A percentile compares a stretch with the other conserved stretches of the same genome.
phyloP scores from a whole-genome alignment of 805 yeast species.

The Kurtzmaniella fragi region DNA sequence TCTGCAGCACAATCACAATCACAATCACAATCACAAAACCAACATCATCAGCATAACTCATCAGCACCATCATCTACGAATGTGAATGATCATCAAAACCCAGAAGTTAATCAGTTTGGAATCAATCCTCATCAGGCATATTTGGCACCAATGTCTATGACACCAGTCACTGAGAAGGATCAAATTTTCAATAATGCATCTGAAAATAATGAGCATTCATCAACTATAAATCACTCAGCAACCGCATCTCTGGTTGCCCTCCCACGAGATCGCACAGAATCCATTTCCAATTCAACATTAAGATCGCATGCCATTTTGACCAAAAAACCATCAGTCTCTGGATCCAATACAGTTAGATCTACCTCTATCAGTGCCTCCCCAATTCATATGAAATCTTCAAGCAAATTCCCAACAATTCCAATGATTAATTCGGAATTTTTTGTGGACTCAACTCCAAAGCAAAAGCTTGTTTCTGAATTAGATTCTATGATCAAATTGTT shows the following conservation, averaged over 20 bases:
- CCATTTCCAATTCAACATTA: slow-evolving; percentile 4
- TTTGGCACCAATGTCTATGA: slow-evolving; percentile 62
- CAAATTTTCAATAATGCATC: slow-evolving; percentile 6
- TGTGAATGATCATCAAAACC: slow-evolving; percentile 9
- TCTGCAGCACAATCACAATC: too few species aligned
- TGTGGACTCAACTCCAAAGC: slow-evolving; percentile 30
- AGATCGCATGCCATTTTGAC: slow-evolving; percentile 6
- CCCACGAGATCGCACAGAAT: slow-evolving; percentile 11
- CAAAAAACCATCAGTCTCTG: slow-evolving; percentile 7
- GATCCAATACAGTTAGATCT: slow-evolving; percentile 2
- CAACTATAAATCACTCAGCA: background rate
- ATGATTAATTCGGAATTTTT: slow-evolving; percentile 32
- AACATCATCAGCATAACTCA: background rate
- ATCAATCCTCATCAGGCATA: slow-evolving; percentile 48
- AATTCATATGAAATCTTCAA: slow-evolving; percentile 1
- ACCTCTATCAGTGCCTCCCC: slow-evolving; percentile 2
- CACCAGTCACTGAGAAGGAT: slow-evolving; percentile 68
- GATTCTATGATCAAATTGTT: slow-evolving; percentile 34
- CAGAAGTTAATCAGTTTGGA: slow-evolving; percentile 64
- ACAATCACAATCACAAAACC: background rate
- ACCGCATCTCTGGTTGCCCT: background rate
- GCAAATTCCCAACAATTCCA: slow-evolving; percentile 34
- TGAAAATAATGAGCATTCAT: slow-evolving; percentile 7
- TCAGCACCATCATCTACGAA: too few species aligned
- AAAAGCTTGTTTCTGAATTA: slow-evolving; percentile 29